These are phyloP conservation scores for Ceratocystis eucalypticola DNA, from an alignment of 2,329 filamentous ascomycete species.

Conservation along the genomic window DNA sequence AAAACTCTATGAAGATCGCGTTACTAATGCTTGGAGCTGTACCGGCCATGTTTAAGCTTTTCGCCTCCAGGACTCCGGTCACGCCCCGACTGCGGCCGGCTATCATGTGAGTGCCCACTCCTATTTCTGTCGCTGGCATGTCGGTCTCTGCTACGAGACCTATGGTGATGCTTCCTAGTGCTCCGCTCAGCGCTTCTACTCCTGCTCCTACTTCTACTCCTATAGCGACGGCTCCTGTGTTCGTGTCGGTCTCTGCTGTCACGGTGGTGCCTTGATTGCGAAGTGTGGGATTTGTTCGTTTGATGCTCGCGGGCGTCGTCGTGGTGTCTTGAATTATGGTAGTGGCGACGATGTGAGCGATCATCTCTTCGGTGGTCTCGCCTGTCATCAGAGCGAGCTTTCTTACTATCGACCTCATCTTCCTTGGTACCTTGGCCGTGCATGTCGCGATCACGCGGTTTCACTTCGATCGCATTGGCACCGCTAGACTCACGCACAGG, in stretches of 20 bases:
- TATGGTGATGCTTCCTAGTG: not conserved
- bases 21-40: not conserved
- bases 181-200: not conserved
- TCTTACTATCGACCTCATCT: not conserved
- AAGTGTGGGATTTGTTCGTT: not conserved
- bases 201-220: not conserved
- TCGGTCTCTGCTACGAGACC: not conserved
- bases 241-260: not conserved
- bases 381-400: not conserved
- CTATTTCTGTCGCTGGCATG: not conserved
- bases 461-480: constrained; percentile 55
- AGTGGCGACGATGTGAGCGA: not conserved
- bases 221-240: not conserved
- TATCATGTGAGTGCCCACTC: not conserved
- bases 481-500: constrained; percentile 45
- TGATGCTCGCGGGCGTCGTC: not conserved
- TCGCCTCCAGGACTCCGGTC: not conserved
- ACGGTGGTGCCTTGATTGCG: not conserved
- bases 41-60: not conserved
- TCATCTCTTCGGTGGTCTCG: not conserved
- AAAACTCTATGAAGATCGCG: too few species aligned
- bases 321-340: not conserved
- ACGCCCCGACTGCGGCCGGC: not conserved
- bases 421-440: not conserved
- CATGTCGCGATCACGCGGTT: not conserved